Percentiles rank a stretch among this genome's conserved stretches.
These are phyloP conservation scores for Aspergillus felis DNA, from an alignment of 2,329 filamentous ascomycete genomes.

Conservation along the genomic window DNA sequence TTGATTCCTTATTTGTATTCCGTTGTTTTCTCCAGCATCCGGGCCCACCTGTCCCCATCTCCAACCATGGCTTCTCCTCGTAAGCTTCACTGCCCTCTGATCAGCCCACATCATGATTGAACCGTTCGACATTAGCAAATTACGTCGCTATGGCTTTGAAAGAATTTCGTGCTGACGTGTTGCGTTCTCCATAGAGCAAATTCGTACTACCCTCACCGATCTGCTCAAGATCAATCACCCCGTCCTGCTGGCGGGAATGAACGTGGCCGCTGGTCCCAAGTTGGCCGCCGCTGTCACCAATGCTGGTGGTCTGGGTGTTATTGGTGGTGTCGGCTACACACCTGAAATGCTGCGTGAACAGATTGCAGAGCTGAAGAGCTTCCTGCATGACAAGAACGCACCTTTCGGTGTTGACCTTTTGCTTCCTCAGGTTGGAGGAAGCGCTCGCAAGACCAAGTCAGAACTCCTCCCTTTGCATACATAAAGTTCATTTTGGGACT, in stretches of 20 bases:
- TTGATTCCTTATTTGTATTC: conserved; percentile 1
- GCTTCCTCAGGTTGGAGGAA: conserved; percentile 90
- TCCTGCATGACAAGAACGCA: conserved; percentile 17
- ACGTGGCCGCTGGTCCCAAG: conserved; percentile 94
- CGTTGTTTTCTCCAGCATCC: neutral
- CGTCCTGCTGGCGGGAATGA: conserved; percentile 95
- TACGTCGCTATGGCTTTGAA: neutral
- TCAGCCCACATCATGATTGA: conserved; percentile 17
- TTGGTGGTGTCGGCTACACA: conserved; percentile 87
- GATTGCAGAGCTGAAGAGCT: conserved; percentile 81
- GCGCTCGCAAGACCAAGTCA: conserved; percentile 89
- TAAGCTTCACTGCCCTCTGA: conserved; percentile 46
- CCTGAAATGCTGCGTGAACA: conserved; percentile 96
- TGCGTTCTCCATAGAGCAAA: conserved; percentile 59
- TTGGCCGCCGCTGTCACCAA: conserved; percentile 96
- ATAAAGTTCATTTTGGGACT: neutral
- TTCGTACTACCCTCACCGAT: conserved; percentile 90
- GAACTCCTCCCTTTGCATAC: conserved; percentile 11
- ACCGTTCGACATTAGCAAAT: conserved; percentile 3
- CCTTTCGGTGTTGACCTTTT: conserved; percentile 50
- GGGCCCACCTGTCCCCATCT: neutral
- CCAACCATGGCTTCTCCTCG: conserved; percentile 71
- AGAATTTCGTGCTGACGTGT: conserved; percentile 19
- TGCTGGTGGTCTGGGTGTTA: conserved; percentile 92
- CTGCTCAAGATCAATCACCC: conserved; percentile 98